Base-by-base conservation (phyloP, 202 grass and related monocot genomes). In the Hordeum pubiflorum region DNA sequence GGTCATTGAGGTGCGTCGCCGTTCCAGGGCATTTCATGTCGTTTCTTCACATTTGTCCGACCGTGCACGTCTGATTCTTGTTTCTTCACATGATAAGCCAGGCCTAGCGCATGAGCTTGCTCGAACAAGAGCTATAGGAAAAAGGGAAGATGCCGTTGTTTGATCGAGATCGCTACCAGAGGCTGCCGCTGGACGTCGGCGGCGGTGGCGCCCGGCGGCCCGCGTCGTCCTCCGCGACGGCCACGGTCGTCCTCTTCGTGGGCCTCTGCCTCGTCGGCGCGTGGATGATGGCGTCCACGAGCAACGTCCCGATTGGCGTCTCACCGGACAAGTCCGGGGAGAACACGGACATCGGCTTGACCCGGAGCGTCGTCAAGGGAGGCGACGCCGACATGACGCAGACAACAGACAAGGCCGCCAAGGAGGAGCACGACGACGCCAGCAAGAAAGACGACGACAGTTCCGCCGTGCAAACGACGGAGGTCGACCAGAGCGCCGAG, bases 281-380 rank as follows among this genome's bases (percentile, higher is more conserved):
- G 36, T 97, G 89, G 94, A 90, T 94, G 87, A 83, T 97, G 82
- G 89, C 91, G 78, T 91, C 90, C 33, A 86, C 89, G 0, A 84
- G 80, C 38, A 76, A 87, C 61, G 58, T 90, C 52, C 79, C 88
- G 4, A 63, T 75, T 66, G 68, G 60, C 85, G 80, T 83, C 66
- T 39, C 80, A 58, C n/a, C 82, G 0, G 84, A 89, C 10, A 78
- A 88, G 71, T 27, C 79, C 10, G 79, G 56, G 38, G 81, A 50
- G 66, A 65, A 50, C 63, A 74, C 58, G 86, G 23, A 84, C 32
- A 39, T 46, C 17, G 89, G 84, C 78, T 8, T 71, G 68, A 71
- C 23, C 59, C 22, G 58, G 1, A 78, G 69, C 58, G 62, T 78
- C 61, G 29, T 33, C 50, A 32, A 75, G 13, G 74, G 48, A 68